Percentiles rank a stretch among this genome's conserved stretches.
Conservation (phyloP, 176 grass and related monocot species). For the Avena eriantha region DNA sequence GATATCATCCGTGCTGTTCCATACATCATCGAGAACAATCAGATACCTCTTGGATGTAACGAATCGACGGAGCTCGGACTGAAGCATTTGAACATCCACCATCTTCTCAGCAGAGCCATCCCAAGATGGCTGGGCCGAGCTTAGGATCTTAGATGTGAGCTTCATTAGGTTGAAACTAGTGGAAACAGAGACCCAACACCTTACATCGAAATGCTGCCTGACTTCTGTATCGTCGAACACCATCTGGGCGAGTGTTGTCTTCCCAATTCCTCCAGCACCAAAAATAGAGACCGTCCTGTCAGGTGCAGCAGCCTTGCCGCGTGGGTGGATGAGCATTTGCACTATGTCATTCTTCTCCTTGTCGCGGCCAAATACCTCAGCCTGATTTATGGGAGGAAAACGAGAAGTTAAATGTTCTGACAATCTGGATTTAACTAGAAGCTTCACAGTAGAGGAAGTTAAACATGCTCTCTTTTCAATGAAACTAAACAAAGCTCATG, state of each 20-base stretch:
- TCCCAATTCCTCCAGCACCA: not conserved
- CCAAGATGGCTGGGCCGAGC: not conserved
- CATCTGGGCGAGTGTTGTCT: not conserved
- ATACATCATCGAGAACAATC: slow-evolving; percentile 14
- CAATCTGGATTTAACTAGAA: too few relatives aligned
- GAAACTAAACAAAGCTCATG: too few relatives aligned
- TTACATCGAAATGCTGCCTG: not conserved
- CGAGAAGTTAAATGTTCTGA: too few relatives aligned
- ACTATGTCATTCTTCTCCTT: too few relatives aligned
- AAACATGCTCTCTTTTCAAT: too few relatives aligned
- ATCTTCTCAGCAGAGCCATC: not conserved
- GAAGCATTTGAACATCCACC: not conserved
- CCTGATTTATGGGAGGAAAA: too few relatives aligned
- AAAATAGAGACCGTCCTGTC: not conserved
- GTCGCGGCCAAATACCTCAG: too few relatives aligned
- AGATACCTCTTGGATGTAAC: not conserved
- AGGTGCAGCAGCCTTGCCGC: not conserved
- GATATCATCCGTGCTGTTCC: not conserved
- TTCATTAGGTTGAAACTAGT: not conserved
- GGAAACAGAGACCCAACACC: not conserved
- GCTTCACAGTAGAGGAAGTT: too few relatives aligned
- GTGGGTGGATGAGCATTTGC: too few relatives aligned
- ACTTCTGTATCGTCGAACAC: not conserved
- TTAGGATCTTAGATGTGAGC: not conserved
- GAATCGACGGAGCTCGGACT: not conserved